Conservation (phyloP, 805 yeast species). For the Maudiozyma bulderi region DNA sequence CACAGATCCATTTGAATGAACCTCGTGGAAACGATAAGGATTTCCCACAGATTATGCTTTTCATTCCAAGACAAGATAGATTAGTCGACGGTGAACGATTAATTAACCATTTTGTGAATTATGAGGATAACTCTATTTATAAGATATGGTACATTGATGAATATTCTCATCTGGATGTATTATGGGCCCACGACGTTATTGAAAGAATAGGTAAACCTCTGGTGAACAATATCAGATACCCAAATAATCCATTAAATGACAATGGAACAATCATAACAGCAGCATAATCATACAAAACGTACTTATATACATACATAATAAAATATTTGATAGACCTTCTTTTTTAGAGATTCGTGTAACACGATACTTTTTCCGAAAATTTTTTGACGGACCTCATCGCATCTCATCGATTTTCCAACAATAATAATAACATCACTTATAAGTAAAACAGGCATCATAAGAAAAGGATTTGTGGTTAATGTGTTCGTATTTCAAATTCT, state of each 20-base stretch:
- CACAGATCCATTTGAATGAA: constrained; percentile 15
- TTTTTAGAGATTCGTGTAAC: not conserved
- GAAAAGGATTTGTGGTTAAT: too few relatives aligned
- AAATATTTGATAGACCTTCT: not conserved
- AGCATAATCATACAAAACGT: not conserved
- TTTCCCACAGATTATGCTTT: constrained; percentile 53
- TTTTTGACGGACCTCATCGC: too few relatives aligned
- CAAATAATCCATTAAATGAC: not conserved
- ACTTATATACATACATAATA: not conserved
- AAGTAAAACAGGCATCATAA: too few relatives aligned
- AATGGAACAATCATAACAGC: not conserved
- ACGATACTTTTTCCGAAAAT: too few relatives aligned
- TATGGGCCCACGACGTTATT: constrained; percentile 80
- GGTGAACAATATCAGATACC: constrained; percentile 26
- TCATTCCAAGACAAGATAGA: constrained; percentile 64
- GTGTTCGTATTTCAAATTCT: too few relatives aligned
- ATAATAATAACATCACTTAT: too few relatives aligned
- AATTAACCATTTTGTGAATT: constrained; percentile 48
- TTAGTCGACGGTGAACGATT: constrained; percentile 70
- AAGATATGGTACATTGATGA: constrained; percentile 36
- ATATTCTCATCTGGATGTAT: constrained; percentile 82
- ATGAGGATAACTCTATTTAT: constrained; percentile 37
- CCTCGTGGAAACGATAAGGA: constrained; percentile 29
- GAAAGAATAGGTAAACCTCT: constrained; percentile 51
- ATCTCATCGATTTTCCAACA: too few relatives aligned